Percentiles rank a stretch among this genome's conserved stretches.
These are phyloP conservation scores for Dichotomopilus funicola DNA, from an alignment of 2,329 filamentous ascomycete species.

Conservation along the genomic window DNA sequence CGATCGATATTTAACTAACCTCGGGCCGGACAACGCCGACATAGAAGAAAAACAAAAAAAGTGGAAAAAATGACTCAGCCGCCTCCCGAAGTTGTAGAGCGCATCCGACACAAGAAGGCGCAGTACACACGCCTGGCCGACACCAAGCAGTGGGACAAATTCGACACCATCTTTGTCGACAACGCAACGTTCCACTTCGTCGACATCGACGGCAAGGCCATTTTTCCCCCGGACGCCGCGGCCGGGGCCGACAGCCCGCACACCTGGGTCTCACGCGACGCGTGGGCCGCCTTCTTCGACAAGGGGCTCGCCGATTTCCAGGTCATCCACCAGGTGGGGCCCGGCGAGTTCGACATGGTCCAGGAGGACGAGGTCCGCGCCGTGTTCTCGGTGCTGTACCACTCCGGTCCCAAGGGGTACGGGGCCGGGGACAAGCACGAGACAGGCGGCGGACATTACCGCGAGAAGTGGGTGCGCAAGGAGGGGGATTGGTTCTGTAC, in stretches of 20 bases:
- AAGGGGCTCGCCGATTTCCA: neutral
- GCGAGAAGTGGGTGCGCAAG: slow-evolving; percentile 5
- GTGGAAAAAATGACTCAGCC: neutral
- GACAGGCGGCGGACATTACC: slow-evolving; percentile 3
- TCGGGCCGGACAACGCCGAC: no score
- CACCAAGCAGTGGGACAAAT: slow-evolving; percentile 1
- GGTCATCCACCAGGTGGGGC: neutral
- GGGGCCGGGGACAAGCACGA: neutral
- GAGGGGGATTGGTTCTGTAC: slow-evolving; percentile 3
- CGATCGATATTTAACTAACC: no score
- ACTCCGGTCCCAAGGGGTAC: neutral
- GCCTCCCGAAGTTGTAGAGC: neutral
- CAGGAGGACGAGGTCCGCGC: slow-evolving; percentile 1
- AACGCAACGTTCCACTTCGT: slow-evolving; percentile 1
- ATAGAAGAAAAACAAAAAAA: neutral
- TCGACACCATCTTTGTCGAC: slow-evolving; percentile 3
- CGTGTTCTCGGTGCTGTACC: neutral
- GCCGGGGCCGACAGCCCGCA: neutral
- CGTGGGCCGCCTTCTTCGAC: slow-evolving; percentile 3
- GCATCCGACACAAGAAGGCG: slow-evolving; percentile 2
- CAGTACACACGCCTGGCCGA: slow-evolving; percentile 3
- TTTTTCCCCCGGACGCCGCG: neutral
- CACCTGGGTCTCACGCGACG: neutral
- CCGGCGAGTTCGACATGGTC: neutral
- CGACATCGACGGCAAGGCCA: neutral